phyloP scores from a whole-genome alignment of 1,284 basidiomycete species.

The Porogramme epimiltina region DNA sequence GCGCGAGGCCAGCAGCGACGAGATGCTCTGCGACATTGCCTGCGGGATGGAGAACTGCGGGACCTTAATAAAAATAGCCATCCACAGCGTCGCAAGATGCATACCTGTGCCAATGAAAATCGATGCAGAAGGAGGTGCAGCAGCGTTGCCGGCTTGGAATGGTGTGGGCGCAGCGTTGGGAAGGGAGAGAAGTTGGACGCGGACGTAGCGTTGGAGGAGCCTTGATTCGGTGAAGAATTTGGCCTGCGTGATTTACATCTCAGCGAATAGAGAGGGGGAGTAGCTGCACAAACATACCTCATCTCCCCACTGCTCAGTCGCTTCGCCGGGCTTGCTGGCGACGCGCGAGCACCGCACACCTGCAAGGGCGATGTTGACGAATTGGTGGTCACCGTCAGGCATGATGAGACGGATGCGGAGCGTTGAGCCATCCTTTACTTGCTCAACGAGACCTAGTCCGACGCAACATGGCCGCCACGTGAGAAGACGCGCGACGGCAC shows the following conservation, averaged over 20 bases:
- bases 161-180: constrained; percentile 83
- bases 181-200: constrained; percentile 85
- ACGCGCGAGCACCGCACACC: constrained; percentile 83
- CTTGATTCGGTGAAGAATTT: constrained; percentile 95
- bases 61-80: too few relatives aligned
- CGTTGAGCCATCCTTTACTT: constrained; percentile 92
- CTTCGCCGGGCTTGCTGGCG: constrained; percentile 72
- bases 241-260: constrained; percentile 53
- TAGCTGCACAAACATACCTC: constrained; percentile 57
- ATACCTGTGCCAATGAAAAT: constrained; percentile 90
- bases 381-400: constrained; percentile 86
- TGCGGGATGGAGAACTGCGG: constrained; percentile 81
- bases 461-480: constrained; percentile 1
- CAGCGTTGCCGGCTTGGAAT: constrained; percentile 68
- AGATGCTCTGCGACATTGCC: constrained; percentile 95
- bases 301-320: constrained; percentile 82
- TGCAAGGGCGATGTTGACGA: constrained; percentile 83
- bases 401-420: constrained; percentile 88
- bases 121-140: constrained; percentile 68
- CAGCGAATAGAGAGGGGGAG: not conserved
- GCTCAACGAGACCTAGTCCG: constrained; percentile 84
- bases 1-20: constrained; percentile 83
- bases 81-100: constrained; percentile 22
- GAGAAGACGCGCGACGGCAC: not conserved
- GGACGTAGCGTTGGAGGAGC: constrained; percentile 87